A percentile compares a stretch with the other conserved stretches of the same genome.
phyloP scores from a whole-genome alignment of 2,329 filamentous ascomycete species.

The Fonsecaea multimorphosa region DNA sequence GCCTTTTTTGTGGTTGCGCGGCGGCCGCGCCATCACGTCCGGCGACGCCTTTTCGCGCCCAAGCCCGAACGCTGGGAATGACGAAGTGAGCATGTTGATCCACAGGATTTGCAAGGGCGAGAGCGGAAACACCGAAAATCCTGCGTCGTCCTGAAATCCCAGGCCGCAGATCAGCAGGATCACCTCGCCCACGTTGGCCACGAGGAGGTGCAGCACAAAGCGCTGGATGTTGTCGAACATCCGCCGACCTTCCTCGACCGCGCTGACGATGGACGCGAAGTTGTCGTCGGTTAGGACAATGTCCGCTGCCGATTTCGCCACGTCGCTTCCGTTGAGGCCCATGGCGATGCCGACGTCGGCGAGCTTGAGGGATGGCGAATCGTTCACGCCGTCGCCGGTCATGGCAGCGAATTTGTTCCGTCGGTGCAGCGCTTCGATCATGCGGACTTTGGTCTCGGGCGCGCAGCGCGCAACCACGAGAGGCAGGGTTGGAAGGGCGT shows the following conservation, averaged over 20 bases:
- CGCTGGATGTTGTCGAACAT: constrained; percentile 92
- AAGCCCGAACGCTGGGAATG: constrained; percentile 65
- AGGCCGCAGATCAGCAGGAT: constrained; percentile 61
- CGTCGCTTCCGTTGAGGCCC: constrained; percentile 74
- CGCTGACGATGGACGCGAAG: constrained; percentile 83
- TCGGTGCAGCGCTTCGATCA: constrained; percentile 86
- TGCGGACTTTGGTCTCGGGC: constrained; percentile 84
- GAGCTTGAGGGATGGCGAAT: constrained; percentile 78
- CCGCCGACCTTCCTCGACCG: constrained; percentile 80
- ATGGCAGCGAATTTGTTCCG: constrained; percentile 79
- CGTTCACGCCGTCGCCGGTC: constrained; percentile 89
- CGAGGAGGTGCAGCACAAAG: constrained; percentile 63
- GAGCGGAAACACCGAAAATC: constrained; percentile 64
- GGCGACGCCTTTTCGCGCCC: constrained; percentile 62
- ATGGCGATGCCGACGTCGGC: constrained; percentile 89
- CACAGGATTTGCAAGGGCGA: constrained; percentile 66
- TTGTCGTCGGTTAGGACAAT: constrained; percentile 74
- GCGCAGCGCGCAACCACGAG: constrained; percentile 84
- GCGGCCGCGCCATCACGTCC: constrained; percentile 62
- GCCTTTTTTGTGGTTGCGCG: constrained; percentile 58
- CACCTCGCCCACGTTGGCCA: constrained; percentile 64
- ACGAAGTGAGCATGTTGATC: constrained; percentile 69
- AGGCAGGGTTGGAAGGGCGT: constrained; percentile 74
- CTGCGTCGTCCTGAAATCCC: constrained; percentile 61
- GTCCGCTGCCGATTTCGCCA: constrained; percentile 78